Conservation (phyloP, 768 basidiomycete species). For the Pisolithus albus region DNA sequence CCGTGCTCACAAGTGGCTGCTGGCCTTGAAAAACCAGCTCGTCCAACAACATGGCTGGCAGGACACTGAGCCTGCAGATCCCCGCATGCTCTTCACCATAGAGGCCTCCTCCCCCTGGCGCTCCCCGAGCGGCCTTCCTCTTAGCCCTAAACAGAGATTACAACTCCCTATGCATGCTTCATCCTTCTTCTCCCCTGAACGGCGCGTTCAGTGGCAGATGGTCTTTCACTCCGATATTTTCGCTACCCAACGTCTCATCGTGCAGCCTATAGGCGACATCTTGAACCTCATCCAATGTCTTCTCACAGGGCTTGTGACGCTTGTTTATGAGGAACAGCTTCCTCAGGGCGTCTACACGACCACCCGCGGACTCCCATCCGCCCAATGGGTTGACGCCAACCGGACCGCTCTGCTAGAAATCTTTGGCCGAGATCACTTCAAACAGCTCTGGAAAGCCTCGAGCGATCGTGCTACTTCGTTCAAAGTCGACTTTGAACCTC, state of each 20-base stretch:
- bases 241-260: constrained; percentile 61
- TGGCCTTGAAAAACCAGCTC: constrained; percentile 54
- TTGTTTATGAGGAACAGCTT: constrained; percentile 71
- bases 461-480: constrained; percentile 64
- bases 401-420: constrained; percentile 62
- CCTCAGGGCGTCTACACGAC: constrained; percentile 66
- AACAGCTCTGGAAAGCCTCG: constrained; percentile 65
- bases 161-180: constrained; percentile 74
- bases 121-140: constrained; percentile 67
- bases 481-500: constrained; percentile 61
- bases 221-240: constrained; percentile 78
- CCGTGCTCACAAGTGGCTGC: constrained; percentile 71
- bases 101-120: constrained; percentile 76
- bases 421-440: constrained; percentile 68
- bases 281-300: constrained; percentile 65
- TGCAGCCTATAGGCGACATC: constrained; percentile 64
- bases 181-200: constrained; percentile 80
- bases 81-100: constrained; percentile 71
- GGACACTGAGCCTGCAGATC: constrained; percentile 51
- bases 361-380: constrained; percentile 68
- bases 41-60: constrained; percentile 66
- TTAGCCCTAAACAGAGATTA: constrained; percentile 64
- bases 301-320: constrained; percentile 62
- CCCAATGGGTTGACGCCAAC: constrained; percentile 70
- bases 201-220: constrained; percentile 86